Evolutionary conservation across 768 basidiomycete genomes (phyloP).

Genomic region (Phlegmacium glaucopus): DNA sequence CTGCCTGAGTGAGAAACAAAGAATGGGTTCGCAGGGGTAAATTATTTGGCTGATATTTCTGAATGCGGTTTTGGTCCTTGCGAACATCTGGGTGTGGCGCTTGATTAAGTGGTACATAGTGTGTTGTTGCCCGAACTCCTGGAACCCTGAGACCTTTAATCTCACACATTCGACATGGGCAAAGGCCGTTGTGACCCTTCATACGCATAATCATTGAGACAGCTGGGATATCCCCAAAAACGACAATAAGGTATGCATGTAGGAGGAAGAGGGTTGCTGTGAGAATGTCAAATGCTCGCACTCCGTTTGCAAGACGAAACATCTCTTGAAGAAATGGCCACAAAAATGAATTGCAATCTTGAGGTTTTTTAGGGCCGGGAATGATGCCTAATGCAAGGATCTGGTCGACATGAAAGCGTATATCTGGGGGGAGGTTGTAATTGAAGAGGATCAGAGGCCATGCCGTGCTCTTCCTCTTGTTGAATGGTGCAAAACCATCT

Average conservation of each 20-base stretch:
- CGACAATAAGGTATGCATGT: conserved; percentile 15
- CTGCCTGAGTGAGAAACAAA: conserved; percentile 21
- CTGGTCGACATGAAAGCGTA: conserved; percentile 30
- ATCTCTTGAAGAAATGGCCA: conserved; percentile 39
- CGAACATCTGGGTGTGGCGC: conserved; percentile 14
- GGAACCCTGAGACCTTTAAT: conserved; percentile 23
- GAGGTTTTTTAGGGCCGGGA: conserved; percentile 41
- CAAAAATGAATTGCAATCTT: conserved; percentile 42
- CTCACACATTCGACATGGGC: conserved; percentile 32
- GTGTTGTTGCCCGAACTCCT: conserved; percentile 5
- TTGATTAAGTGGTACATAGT: conserved; percentile 27
- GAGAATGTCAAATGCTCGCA: conserved; percentile 26
- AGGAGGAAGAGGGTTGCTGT: conserved; percentile 6
- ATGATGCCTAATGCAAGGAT: conserved; percentile 40
- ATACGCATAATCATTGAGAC: conserved; percentile 23
- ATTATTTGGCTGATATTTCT: conserved; percentile 20
- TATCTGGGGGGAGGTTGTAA: conserved; percentile 27
- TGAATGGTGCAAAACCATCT: conserved; percentile 41
- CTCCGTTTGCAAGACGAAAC: conserved; percentile 30
- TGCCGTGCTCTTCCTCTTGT: conserved; percentile 25
- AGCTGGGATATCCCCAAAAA: conserved; percentile 21
- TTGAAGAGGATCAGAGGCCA: conserved; percentile 43
- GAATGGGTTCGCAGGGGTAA: conserved; percentile 33
- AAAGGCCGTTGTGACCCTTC: conserved; percentile 40
- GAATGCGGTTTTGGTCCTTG: background rate